Conservation (phyloP, 2,329 filamentous ascomycete genomes). For the Colletotrichum spinosum region DNA sequence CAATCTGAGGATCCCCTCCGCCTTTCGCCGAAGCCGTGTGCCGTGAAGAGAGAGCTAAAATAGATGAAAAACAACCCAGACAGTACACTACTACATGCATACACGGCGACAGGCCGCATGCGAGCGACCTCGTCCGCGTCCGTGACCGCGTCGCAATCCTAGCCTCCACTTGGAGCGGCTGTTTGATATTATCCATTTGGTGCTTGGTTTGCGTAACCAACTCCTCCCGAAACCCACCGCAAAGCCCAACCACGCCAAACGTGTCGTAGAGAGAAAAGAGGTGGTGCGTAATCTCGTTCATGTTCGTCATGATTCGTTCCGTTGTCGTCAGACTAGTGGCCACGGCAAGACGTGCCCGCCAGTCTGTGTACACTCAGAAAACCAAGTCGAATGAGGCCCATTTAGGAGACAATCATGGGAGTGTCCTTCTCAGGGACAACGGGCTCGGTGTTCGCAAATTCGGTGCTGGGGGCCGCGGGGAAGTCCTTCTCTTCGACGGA, state of each 20-base stretch:
- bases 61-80: neutral
- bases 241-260: slow-evolving; percentile 28
- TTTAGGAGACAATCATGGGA: slow-evolving; percentile 40
- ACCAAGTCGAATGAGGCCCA: slow-evolving; percentile 22
- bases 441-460: slow-evolving; percentile 38
- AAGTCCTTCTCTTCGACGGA: slow-evolving; percentile 42
- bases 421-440: slow-evolving; percentile 44
- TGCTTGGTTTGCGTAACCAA: slow-evolving; percentile 34
- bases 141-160: slow-evolving; percentile 19
- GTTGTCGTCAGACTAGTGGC: slow-evolving; percentile 34
- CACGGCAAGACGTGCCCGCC: slow-evolving; percentile 14
- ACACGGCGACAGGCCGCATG: slow-evolving; percentile 22
- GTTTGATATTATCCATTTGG: slow-evolving; percentile 34
- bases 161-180: slow-evolving; percentile 25
- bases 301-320: slow-evolving; percentile 38
- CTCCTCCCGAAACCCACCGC: slow-evolving; percentile 29
- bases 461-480: slow-evolving; percentile 37
- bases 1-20: slow-evolving; percentile 37
- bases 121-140: neutral
- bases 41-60: slow-evolving; percentile 36
- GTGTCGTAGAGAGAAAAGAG: slow-evolving; percentile 28
- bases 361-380: slow-evolving; percentile 34
- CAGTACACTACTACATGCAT: slow-evolving; percentile 39
- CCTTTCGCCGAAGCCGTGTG: slow-evolving; percentile 37
- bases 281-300: slow-evolving; percentile 29